Evolutionary conservation across 2,329 filamentous ascomycete genomes (phyloP), one percentile per base, ranked within the genome.

Genomic region (Colletotrichum filicis): DNA sequence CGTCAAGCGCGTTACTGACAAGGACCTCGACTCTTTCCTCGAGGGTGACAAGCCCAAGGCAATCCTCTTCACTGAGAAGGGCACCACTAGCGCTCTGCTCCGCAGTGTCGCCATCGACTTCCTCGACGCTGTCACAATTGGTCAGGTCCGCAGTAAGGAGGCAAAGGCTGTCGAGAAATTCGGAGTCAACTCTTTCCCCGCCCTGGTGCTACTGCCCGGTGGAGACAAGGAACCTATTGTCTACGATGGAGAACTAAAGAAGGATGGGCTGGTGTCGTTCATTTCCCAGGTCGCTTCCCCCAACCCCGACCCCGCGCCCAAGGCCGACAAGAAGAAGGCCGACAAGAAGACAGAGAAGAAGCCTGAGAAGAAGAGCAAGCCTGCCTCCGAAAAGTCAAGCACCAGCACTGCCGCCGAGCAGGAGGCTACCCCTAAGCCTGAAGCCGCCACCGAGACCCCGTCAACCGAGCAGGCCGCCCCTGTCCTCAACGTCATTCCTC

Each of bases 1-100:
- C 79, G 96, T 99, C 56, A 93, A 93, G 80, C 90, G 91, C 74
- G 85, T 98, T 60, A 91, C 92, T 19, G 95, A 97, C 82, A 94
- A 94, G 83, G 92, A 94, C 58, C 79, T 97, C 49, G 92, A 95
- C 70, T 85, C 85, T 14, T 99, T 96, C 89, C 82, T 98, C 62
- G 88, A 89, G 71, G 88, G 90, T 57, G 90, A 93, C 24, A 89
- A 88, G 14, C 90, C 95, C 62, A 98, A 97, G 86, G 95, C 94
- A 0, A 91, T 99, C 42, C 86, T 99, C 3, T 98, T 99, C 83
- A 97, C 94, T 2, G 94, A 98, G 69, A 99, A 98, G 86, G 95
- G 95, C 26, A 92, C 93, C 6, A 96, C 94, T 0, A 96, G 94
- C 80, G 91, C 95, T 12, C 87, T 98, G 28, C 85, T 98, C 75